Evolutionary conservation across 805 yeast species (phyloP), one percentile per base, ranked within the genome.

Genomic region (Nakazawaea anatomiae): DNA sequence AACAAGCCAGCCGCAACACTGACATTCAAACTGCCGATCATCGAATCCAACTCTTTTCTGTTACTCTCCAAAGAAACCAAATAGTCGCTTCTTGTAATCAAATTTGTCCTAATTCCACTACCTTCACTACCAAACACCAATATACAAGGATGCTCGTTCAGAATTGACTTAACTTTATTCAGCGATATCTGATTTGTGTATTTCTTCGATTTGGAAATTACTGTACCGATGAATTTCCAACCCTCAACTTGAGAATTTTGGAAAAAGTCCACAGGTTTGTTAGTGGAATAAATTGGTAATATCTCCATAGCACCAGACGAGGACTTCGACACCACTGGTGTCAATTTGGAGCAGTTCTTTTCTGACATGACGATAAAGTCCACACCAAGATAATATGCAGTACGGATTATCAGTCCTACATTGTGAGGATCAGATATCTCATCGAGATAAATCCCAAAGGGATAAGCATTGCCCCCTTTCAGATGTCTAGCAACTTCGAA

Each of bases 61-160:
- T 52, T 55, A 43, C 60, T 56, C 7, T 64, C 67, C 44, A 79
- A 60, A 1, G 72, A 70, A 12, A 77, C 77, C 46, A 76, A 63
- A 54, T 59, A 72, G 51, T 85, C 87, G 47, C 88, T 79, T 57
- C 80, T 70, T 48, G 79, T 68, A 54, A 79, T 70, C 57, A 90
- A 60, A 44, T 80, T 77, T 6, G 84, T 84, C 48, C 96, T 73
- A 29, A 90, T 80, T 38, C 97, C 97, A 5, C 72, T 73, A 8
- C 95, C 95, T 67, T 90, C 97, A 46, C 89, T 85, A 10, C 97
- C 97, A 46, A 91, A 70, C 1, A 89, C 86, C 47, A 90, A 67
- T 54, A 91, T 60, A 38, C 80, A 75, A 0, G 97, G 97, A 1
- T 74, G 63, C 9, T 69, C 59, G 3, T 67, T 63, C 38, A 81